Conservation (phyloP, 1,284 basidiomycete species). For the Puccinia horiana region DNA sequence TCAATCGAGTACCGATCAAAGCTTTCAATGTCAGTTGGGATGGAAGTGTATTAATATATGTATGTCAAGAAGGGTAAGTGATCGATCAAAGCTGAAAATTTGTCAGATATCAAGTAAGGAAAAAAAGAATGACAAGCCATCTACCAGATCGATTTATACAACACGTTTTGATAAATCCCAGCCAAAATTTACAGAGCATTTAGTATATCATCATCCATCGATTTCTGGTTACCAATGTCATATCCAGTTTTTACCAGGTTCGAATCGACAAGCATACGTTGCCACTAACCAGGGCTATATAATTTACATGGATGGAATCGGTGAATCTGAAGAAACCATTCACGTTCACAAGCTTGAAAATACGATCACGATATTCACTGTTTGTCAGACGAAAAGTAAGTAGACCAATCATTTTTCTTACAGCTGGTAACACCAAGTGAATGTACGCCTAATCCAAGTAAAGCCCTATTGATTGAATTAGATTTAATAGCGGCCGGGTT, state of each 20-base stretch:
- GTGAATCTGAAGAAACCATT: not conserved
- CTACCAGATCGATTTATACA: constrained; percentile 10
- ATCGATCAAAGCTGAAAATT: not conserved
- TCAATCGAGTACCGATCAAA: constrained; percentile 3
- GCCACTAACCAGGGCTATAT: constrained; percentile 17
- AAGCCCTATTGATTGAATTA: not conserved
- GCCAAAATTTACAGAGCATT: not conserved
- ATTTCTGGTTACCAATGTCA: not conserved
- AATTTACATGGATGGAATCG: not conserved
- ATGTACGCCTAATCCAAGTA: not conserved
- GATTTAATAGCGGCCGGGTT: not conserved
- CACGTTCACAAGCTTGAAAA: not conserved
- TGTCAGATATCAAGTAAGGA: not conserved
- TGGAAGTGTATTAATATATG: not conserved
- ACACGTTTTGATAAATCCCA: not conserved
- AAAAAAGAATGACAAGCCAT: not conserved
- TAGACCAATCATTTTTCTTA: not conserved
- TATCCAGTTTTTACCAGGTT: not conserved
- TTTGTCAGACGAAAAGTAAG: not conserved
- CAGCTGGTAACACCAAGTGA: not conserved
- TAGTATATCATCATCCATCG: not conserved
- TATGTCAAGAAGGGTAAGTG: constrained; percentile 21
- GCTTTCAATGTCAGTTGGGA: constrained; percentile 23
- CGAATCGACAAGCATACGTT: not conserved
- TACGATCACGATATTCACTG: not conserved